These are phyloP conservation scores for Urochloa ruziziensis DNA, from an alignment of 176 grass and related monocot species.

Conservation along the genomic window DNA sequence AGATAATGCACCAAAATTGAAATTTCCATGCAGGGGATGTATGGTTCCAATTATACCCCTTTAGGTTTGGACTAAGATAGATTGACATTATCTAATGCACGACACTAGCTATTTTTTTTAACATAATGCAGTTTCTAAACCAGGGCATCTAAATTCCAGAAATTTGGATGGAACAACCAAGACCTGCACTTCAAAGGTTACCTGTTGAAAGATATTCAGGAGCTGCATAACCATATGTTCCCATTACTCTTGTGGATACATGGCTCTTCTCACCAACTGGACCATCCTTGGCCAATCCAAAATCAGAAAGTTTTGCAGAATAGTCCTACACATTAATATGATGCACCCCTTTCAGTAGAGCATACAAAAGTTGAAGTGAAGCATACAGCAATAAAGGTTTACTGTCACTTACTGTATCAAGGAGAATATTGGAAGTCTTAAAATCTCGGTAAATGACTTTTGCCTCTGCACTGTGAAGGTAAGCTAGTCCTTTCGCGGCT, in stretches of 20 bases:
- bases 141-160: background rate
- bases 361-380: background rate
- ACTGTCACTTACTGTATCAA: slow-evolving; percentile 66
- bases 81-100: background rate
- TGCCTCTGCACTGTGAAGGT: slow-evolving; percentile 75
- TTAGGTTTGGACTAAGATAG: background rate
- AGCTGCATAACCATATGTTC: slow-evolving; percentile 91
- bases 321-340: slow-evolving; percentile 59
- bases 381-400: background rate
- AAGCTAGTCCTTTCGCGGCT: slow-evolving; percentile 87
- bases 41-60: background rate
- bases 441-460: slow-evolving; percentile 98
- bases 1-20: background rate
- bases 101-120: background rate
- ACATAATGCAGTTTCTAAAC: background rate
- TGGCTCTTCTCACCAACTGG: slow-evolving; percentile 86
- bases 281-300: slow-evolving; percentile 92
- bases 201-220: slow-evolving; percentile 95
- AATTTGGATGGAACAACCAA: background rate
- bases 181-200: slow-evolving; percentile 34
- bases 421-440: slow-evolving; percentile 91
- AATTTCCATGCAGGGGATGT: background rate
- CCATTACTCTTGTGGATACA: slow-evolving; percentile 89
- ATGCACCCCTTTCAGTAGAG: slow-evolving; percentile 23
- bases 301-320: slow-evolving; percentile 93